These are phyloP conservation scores for Russula ochroleuca DNA, from an alignment of 768 basidiomycete genomes.

Conservation along the genomic window DNA sequence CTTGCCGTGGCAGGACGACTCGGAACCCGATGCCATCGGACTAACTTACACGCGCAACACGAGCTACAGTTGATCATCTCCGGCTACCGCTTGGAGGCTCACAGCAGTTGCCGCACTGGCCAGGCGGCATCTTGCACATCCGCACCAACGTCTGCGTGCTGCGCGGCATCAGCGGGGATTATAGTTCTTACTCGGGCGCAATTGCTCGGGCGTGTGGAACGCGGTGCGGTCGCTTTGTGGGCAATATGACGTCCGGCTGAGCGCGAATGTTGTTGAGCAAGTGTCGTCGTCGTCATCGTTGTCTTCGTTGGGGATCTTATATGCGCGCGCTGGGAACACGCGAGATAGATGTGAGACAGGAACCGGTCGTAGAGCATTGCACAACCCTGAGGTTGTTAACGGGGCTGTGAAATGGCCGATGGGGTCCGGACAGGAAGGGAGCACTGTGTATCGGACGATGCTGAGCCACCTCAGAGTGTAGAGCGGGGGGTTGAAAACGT, in stretches of 20 bases:
- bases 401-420: background rate
- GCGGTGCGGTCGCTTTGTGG: background rate
- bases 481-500: no score
- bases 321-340: background rate
- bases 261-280: background rate
- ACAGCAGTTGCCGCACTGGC: conserved; percentile 5
- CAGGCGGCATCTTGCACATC: background rate
- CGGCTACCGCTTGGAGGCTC: background rate
- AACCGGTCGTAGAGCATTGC: background rate
- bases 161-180: conserved; percentile 2
- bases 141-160: conserved; percentile 1
- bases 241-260: background rate
- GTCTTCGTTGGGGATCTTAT: background rate
- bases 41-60: background rate
- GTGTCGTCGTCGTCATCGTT: background rate
- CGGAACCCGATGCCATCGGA: background rate
- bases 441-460: background rate
- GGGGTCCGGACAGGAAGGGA: background rate
- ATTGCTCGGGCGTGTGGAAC: background rate
- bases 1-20: background rate
- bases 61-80: conserved; percentile 1
- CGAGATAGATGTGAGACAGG: background rate
- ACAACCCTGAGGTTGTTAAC: background rate
- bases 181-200: background rate
- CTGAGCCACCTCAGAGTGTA: background rate